These are phyloP conservation scores for Fomitopsis pinicola DNA, from an alignment of 1,284 basidiomycete species.

Conservation along the genomic window DNA sequence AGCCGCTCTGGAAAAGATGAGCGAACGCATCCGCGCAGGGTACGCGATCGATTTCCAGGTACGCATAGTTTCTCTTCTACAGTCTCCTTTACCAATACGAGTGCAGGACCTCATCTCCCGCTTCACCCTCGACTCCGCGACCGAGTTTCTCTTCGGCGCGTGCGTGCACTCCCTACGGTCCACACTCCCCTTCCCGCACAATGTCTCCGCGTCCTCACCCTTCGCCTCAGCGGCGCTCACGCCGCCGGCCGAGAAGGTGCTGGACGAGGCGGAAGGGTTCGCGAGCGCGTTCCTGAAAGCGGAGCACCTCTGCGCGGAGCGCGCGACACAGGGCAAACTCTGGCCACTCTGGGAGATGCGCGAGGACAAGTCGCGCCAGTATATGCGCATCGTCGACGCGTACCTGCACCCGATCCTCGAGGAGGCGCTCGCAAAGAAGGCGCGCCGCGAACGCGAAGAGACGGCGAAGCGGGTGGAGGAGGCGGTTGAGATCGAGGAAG, in stretches of 20 bases:
- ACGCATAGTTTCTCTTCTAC: not conserved
- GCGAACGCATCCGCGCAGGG: conserved; percentile 5
- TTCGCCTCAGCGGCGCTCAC: conserved; percentile 9
- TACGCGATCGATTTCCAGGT: conserved; percentile 21
- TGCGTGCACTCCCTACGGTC: conserved; percentile 26
- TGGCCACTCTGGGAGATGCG: conserved; percentile 33
- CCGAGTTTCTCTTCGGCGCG: conserved; percentile 35
- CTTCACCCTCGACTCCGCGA: conserved; percentile 34
- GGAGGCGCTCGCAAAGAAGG: conserved; percentile 28
- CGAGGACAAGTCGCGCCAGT: conserved; percentile 25
- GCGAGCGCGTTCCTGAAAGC: conserved; percentile 35
- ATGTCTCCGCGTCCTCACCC: conserved; percentile 2
- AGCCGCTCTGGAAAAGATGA: conserved; percentile 2
- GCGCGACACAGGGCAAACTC: conserved; percentile 26
- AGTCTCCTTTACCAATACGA: not conserved
- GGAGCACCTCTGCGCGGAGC: conserved; percentile 25
- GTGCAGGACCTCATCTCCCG: conserved; percentile 27
- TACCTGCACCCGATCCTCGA: conserved; percentile 38
- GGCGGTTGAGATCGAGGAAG: conserved; percentile 17
- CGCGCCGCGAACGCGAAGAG: conserved; percentile 11
- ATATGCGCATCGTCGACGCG: conserved; percentile 29
- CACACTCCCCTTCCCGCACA: conserved; percentile 25
- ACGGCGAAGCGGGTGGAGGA: conserved; percentile 10
- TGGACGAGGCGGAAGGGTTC: conserved; percentile 26
- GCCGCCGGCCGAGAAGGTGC: not conserved